Base-by-base conservation (phyloP, 1,284 basidiomycete genomes). In the Puccinia polysora region DNA sequence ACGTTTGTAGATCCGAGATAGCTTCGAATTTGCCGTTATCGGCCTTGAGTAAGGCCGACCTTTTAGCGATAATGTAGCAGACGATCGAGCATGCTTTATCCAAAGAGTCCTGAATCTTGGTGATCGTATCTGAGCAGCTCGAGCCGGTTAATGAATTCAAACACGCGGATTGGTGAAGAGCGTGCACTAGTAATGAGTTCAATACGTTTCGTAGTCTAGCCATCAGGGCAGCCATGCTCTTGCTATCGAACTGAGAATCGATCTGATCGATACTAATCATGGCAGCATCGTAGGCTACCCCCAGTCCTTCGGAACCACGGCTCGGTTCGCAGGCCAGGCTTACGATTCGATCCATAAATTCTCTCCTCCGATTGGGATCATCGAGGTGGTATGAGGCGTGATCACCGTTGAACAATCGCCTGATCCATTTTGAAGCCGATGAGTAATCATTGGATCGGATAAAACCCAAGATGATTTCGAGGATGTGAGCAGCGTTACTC, bases 401-500 rank as follows among this genome's bases (percentile, higher is more conserved):
- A 38, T 71, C 68, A 7, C 58, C 49, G 47, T 64, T 71, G 38
- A 71, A 63, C 25, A 71, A 34, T 43, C 43, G 58, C n/a, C 62
- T 71, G 40, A 71, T 49, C 68, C 68, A 71, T 18, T 53, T 71
- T 12, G 56, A 63, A 49, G 68, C 68, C 15, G 68, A 71, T 25
- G 45, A 25, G 38, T 60, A 71, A 34, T 71, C 68, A 20, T 45
- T 47, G 15, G 49, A 38, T 53, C 59, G 43, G 49, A 71, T 63
- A 59, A 71, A 71, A 4, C 68, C 68, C 8, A 62, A 34, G 32
- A 71, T 63, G 34, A 63, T 60, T 52, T 71, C 68, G 20, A 71
- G 34, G 38, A 71, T 71, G 32, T 71, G 68, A 28, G 50, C 50
- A 28, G 68, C 45, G 25, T 32, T 63, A 36, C 49, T 53, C 28